A percentile compares a stretch with the other conserved stretches of the same genome.
These are phyloP conservation scores for Dothistroma pini DNA, from an alignment of 2,329 filamentous ascomycete genomes.

Conservation along the genomic window DNA sequence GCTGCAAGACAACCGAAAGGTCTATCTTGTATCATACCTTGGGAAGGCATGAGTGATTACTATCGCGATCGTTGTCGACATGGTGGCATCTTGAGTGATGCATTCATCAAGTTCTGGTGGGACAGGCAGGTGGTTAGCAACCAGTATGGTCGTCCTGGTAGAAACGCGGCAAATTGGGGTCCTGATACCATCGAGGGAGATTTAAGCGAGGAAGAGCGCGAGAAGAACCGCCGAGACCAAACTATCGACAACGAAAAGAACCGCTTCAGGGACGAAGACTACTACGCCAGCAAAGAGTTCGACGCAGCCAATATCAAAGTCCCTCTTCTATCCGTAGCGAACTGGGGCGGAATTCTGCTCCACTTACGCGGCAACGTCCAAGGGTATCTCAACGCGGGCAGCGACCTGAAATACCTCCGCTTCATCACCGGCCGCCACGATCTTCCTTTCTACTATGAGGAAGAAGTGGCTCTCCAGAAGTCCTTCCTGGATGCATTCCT, in stretches of 20 bases:
- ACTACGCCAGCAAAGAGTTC: slow-evolving; percentile 65
- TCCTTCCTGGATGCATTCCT: slow-evolving; percentile 69
- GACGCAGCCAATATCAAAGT: slow-evolving; percentile 63
- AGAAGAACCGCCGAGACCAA: slow-evolving; percentile 43
- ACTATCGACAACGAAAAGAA: slow-evolving; percentile 47
- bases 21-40: slow-evolving; percentile 45
- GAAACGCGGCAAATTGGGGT: slow-evolving; percentile 52
- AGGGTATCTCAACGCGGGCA: slow-evolving; percentile 61
- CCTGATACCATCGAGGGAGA: slow-evolving; percentile 56
- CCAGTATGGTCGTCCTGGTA: slow-evolving; percentile 57
- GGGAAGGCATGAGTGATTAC: slow-evolving; percentile 48
- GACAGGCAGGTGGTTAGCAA: slow-evolving; percentile 63
- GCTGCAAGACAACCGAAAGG: slow-evolving; percentile 42
- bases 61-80: slow-evolving; percentile 48
- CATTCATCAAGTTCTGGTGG: slow-evolving; percentile 62
- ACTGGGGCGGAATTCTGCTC: slow-evolving; percentile 68
- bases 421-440: slow-evolving; percentile 69
- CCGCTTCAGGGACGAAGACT: slow-evolving; percentile 59
- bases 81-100: slow-evolving; percentile 40
- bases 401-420: slow-evolving; percentile 64
- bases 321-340: slow-evolving; percentile 63
- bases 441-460: slow-evolving; percentile 67
- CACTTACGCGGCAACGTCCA: slow-evolving; percentile 67
- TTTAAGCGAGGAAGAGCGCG: slow-evolving; percentile 51
- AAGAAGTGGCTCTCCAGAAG: slow-evolving; percentile 64